Evolutionary conservation across 2,329 filamentous ascomycete genomes (phyloP).

Genomic region (Xylariaceae sp.): DNA sequence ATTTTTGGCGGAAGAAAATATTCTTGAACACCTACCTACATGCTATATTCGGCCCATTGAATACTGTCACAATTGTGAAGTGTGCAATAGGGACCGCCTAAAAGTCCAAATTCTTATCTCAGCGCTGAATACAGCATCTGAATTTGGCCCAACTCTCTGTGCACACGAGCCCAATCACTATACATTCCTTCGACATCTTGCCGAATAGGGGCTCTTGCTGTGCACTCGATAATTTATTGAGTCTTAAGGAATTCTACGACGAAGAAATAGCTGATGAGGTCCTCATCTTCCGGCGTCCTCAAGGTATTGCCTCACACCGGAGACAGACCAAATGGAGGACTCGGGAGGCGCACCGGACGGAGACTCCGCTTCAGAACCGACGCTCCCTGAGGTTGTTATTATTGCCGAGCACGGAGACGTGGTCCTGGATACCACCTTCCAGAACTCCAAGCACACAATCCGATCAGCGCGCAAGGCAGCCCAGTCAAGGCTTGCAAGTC

Average conservation of each 20-base stretch:
- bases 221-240: too few relatives aligned
- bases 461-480: conserved; percentile 49
- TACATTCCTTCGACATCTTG: conserved; percentile 1
- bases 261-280: conserved; percentile 38
- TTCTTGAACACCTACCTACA: too few relatives aligned
- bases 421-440: conserved; percentile 69
- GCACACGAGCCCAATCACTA: not conserved
- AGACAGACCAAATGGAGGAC: conserved; percentile 44
- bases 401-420: conserved; percentile 67
- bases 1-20: too few relatives aligned
- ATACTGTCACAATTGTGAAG: too few relatives aligned
- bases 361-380: conserved; percentile 29
- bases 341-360: conserved; percentile 29
- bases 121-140: too few relatives aligned
- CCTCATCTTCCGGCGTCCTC: conserved; percentile 33
- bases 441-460: conserved; percentile 60
- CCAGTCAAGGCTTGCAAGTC: conserved; percentile 32
- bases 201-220: conserved; percentile 5
- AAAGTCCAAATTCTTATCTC: too few relatives aligned
- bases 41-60: too few relatives aligned
- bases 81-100: too few relatives aligned
- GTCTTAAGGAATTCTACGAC: too few relatives aligned
- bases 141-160: not conserved
- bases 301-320: conserved; percentile 45
- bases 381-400: conserved; percentile 49